Conservation (phyloP, 208 protist species). For the Trypanosoma mega region DNA sequence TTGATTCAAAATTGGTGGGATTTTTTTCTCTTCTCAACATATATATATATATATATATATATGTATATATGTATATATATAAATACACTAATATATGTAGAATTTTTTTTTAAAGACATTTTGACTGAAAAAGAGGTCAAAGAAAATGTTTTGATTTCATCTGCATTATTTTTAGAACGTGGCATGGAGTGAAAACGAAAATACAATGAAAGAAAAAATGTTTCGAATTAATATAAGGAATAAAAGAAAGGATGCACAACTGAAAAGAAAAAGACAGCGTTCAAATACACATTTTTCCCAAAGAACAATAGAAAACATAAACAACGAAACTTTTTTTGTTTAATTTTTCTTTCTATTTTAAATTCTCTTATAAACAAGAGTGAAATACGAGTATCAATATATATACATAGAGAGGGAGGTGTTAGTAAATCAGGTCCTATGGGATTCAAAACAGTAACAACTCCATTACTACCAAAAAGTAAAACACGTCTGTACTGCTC, state of each 20-base stretch:
- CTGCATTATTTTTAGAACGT: conserved; percentile 6
- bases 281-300: neutral
- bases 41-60: too few relatives aligned
- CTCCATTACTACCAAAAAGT: too few relatives aligned
- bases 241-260: conserved; percentile 6
- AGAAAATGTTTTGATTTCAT: too few relatives aligned
- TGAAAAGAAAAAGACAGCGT: conserved; percentile 2
- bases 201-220: conserved; percentile 16
- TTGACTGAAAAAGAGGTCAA: too few relatives aligned
- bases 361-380: neutral
- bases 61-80: conserved; percentile 13
- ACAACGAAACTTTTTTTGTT: conserved; percentile 1
- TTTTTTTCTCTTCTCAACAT: too few relatives aligned
- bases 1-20: too few relatives aligned
- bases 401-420: too few relatives aligned
- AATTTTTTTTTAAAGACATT: too few relatives aligned
- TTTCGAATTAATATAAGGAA: conserved; percentile 8
- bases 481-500: too few relatives aligned
- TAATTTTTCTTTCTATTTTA: conserved; percentile 2
- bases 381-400: neutral
- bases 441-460: too few relatives aligned
- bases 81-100: too few relatives aligned
- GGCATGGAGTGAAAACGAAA: conserved; percentile 3
- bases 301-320: conserved; percentile 8
- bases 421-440: too few relatives aligned